Conservation (phyloP, 2,329 filamentous ascomycete species). For the Ophiosphaerella herpotricha region DNA sequence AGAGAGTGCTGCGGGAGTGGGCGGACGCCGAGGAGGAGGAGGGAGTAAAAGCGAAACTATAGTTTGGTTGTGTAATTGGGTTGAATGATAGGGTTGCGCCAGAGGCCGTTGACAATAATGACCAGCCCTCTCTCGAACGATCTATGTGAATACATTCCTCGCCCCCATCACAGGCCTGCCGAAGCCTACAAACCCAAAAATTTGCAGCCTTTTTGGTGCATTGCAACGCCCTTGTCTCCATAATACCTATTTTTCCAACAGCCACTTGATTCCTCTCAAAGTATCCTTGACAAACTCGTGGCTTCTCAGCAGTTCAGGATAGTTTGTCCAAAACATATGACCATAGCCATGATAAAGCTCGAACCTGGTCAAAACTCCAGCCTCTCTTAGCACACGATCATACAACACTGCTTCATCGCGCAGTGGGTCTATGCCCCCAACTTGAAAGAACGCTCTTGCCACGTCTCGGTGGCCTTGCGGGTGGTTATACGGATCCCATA, state of each 20-base stretch:
- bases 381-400: conserved; percentile 46
- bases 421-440: conserved; percentile 55
- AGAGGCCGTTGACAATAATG: not conserved
- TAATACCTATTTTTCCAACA: conserved; percentile 21
- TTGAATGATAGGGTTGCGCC: no score
- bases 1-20: conserved; percentile 52
- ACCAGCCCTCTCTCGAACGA: no score
- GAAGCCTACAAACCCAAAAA: no score
- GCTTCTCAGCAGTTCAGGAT: conserved; percentile 32
- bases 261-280: conserved; percentile 34
- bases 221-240: no score
- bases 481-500: conserved; percentile 42
- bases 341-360: conserved; percentile 50
- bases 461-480: conserved; percentile 46
- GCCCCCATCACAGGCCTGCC: no score
- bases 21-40: conserved; percentile 40
- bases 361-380: conserved; percentile 47
- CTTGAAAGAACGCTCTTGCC: conserved; percentile 54
- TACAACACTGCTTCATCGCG: conserved; percentile 57
- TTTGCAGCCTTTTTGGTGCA: no score
- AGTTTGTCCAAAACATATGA: conserved; percentile 51
- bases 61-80: not conserved
- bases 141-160: no score
- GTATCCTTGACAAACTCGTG: conserved; percentile 31
- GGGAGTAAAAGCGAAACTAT: conserved; percentile 42